Conservation (phyloP, 75 land plant genomes). For the Sequoiadendron giganteum region DNA sequence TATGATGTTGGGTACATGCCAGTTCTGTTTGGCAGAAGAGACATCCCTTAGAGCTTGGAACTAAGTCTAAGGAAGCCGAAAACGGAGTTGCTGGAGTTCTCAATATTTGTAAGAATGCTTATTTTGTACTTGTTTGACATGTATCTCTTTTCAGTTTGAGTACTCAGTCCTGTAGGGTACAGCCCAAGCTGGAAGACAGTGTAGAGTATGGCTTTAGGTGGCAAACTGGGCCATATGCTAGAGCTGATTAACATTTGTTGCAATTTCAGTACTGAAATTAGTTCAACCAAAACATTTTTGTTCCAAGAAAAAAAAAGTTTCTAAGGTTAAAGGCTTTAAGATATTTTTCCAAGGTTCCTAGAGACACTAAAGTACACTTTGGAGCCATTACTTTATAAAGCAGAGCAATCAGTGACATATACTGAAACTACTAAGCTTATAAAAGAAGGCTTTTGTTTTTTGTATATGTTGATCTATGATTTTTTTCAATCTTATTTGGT, state of each 20-base stretch:
- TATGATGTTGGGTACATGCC: background rate
- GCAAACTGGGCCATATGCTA: background rate
- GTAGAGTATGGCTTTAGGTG: background rate
- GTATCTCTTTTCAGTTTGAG: background rate
- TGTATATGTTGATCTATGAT: no score
- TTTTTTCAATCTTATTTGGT: no score
- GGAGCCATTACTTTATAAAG: background rate
- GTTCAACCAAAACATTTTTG: background rate
- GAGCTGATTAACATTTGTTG: background rate
- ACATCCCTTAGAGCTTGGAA: no score
- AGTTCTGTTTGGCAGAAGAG: background rate
- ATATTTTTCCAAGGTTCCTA: background rate
- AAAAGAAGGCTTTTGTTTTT: no score
- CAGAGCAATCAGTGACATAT: no score
- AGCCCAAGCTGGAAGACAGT: background rate
- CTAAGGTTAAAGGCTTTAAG: no score
- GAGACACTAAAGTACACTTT: background rate
- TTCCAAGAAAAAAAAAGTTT: background rate
- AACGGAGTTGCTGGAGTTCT: background rate
- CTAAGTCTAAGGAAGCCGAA: background rate
- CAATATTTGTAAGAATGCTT: background rate
- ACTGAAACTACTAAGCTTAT: no score
- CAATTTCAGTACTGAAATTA: background rate
- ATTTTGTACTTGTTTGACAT: background rate
- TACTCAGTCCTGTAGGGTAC: background rate